Percentiles rank a stretch among this genome's conserved stretches.
Conservation (phyloP, 2,329 filamentous ascomycete genomes). For the Rutstroemia sp. region DNA sequence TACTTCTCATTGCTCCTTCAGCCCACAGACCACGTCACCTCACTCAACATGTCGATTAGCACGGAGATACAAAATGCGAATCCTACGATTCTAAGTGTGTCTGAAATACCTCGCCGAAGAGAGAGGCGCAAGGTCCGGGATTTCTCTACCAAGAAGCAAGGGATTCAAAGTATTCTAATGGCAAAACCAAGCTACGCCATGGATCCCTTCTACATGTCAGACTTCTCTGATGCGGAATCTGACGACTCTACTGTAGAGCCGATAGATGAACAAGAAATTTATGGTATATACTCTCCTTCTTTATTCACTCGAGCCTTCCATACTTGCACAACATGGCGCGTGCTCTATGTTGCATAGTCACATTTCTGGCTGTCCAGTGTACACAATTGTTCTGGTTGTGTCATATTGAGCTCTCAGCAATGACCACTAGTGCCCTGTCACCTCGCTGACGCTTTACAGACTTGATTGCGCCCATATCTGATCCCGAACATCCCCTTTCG, state of each 20-base stretch:
- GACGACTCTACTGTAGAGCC: slow-evolving; percentile 64
- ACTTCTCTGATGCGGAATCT: slow-evolving; percentile 27
- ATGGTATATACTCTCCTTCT: slow-evolving; percentile 47
- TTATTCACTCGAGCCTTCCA: background rate
- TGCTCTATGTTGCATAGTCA: too few species aligned
- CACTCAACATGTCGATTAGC: background rate
- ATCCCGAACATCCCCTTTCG: slow-evolving; percentile 93
- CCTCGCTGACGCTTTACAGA: slow-evolving; percentile 48
- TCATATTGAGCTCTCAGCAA: too few species aligned
- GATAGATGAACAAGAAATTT: slow-evolving; percentile 96
- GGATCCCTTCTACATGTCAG: slow-evolving; percentile 31
- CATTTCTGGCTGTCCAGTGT: background rate
- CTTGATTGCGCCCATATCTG: slow-evolving; percentile 87
- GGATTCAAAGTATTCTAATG: slow-evolving; percentile 24
- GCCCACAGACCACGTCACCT: too few species aligned
- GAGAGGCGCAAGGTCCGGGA: slow-evolving; percentile 43
- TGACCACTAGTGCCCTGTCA: too few species aligned
- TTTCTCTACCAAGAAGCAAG: slow-evolving; percentile 29
- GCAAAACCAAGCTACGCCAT: slow-evolving; percentile 24
- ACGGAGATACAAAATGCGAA: slow-evolving; percentile 65
- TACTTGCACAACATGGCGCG: too few species aligned
- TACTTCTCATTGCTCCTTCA: too few species aligned
- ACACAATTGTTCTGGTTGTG: too few species aligned
- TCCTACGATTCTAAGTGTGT: slow-evolving; percentile 81
- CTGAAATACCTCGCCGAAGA: slow-evolving; percentile 78